These are phyloP conservation scores for Eucalyptus tenuipes DNA, from an alignment of 345 rosid genomes.

Conservation along the genomic window DNA sequence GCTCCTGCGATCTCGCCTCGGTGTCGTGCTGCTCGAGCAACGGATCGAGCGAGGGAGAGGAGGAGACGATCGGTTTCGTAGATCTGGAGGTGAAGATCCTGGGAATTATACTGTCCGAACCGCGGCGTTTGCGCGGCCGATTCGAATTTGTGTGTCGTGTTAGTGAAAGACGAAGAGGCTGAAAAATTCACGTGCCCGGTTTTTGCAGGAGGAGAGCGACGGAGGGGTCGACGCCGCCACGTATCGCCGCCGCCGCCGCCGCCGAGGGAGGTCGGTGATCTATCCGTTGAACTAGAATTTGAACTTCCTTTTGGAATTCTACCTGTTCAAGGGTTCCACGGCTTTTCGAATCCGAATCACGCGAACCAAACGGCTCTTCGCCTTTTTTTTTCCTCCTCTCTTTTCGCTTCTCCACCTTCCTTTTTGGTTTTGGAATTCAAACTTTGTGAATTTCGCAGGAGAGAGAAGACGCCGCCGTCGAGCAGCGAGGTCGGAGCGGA, in stretches of 20 bases:
- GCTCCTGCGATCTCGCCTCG: slow-evolving; percentile 12
- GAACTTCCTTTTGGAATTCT: neutral
- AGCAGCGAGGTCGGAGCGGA: slow-evolving; percentile 7
- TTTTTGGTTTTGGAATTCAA: neutral
- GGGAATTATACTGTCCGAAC: neutral
- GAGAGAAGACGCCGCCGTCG: slow-evolving; percentile 22
- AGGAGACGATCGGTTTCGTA: neutral
- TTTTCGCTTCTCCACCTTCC: neutral
- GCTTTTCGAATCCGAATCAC: neutral
- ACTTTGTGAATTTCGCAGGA: neutral
- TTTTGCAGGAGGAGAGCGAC: slow-evolving; percentile 16
- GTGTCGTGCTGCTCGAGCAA: slow-evolving; percentile 50
- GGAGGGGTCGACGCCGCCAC: slow-evolving; percentile 52
- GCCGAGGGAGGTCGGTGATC: slow-evolving; percentile 22
- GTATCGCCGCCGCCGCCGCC: neutral
- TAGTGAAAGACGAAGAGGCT: neutral
- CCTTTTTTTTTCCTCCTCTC: neutral
- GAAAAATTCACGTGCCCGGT: neutral
- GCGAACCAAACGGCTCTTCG: neutral
- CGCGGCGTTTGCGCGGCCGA: neutral
- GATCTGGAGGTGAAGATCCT: slow-evolving; percentile 1
- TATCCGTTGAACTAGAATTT: neutral
- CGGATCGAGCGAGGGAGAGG: slow-evolving; percentile 25
- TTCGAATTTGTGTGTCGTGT: slow-evolving; percentile 6
- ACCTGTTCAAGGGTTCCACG: neutral